Evolutionary conservation across 306 rosid genomes (phyloP), one percentile per base, ranked within the genome.

Genomic region (Biancaea sappan): DNA sequence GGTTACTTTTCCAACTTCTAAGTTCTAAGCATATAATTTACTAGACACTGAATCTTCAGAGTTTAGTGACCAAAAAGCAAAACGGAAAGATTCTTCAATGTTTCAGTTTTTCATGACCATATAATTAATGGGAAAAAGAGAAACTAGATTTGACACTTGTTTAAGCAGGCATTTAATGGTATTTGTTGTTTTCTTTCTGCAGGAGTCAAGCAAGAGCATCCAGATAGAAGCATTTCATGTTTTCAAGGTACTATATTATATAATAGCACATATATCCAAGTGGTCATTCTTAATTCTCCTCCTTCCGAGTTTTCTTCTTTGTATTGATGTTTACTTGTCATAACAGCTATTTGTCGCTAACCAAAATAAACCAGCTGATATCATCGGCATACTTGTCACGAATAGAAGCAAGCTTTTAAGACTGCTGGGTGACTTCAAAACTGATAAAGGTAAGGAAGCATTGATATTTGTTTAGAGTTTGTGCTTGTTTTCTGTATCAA

Each of bases 161-260:
- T 41, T 68, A 41, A 56, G 31, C 61, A 24, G 7, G 34, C 34
- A 46, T 25, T 38, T 61, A 66, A 24, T 64, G 75, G 21, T 46
- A 56, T 31, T 68, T 74, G 28, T 12, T 70, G 46, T 66, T 63
- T 86, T 63, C 71, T 50, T 24, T 69, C 76, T 75, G 84, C 87
- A 94, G 99, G 99, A 94, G 71, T 85, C 94, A 32, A 94, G 99
- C 91, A 94, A 94, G 86, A 94, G 92, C 92, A 94, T 94, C 77
- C 99, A 92, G 83, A 80, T 92, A 18, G 99, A 94, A 80, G 97
- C 99, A 75, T 94, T 94, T 74, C 99, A 94, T 73, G 96, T 94
- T 69, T 94, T 92, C 79, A 94, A 94, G 99, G 99, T 94, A 86
- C 53, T 14, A 21, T 79, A 19, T 73, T 24, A 56, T 53, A 52